Evolutionary conservation across 345 rosid species (phyloP), one percentile per base, ranked within the genome.

Genomic region (Camelina hispida): DNA sequence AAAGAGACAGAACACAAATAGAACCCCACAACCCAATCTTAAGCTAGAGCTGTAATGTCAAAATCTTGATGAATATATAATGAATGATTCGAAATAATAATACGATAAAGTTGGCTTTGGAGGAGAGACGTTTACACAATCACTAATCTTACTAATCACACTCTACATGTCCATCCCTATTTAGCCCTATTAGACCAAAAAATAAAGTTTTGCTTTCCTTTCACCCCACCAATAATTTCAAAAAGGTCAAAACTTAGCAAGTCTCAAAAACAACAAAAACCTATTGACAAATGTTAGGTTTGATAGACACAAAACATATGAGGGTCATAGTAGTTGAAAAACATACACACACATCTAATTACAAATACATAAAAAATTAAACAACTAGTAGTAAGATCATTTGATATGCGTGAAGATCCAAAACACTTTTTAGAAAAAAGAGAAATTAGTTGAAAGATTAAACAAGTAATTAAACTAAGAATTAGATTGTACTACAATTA

Each of bases 331-430:
- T 51, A 60, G 47, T 53, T 69, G 51, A 46, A 69, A 53, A 46
- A 44, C 2, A 37, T 7, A 34, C 10, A 57, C 30, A 34, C 20
- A 61, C 56, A 52, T 40, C 47, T 57, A 75, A 60, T 38, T 10
- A 53, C 30, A 8, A 73, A n/a, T 16, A 20, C 22, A 20, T 28
- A 0, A 28, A 20, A 23, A 18, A n/a, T 18, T 10, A 55, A 48
- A 59, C 35, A 46, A 59, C 12, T 32, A 46, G 3, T 43, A 52
- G 30, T 28, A 67, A 67, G 52, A 78, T 72, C 78, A 78, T 73
- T 78, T 11, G 72, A 67, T 67, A 18, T 78, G 77, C 59, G 81
- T 78, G 77, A 72, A 71, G 73, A 78, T 71, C 77, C 68, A 59
- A 59, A 66, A 71, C 52, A 52, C 71, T 63, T 77, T 63, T 9